Percentiles rank a stretch among this genome's conserved stretches.
Evolutionary conservation across 495 filamentous ascomycete genomes (phyloP).

Genomic region (Aspergillus diversus): DNA sequence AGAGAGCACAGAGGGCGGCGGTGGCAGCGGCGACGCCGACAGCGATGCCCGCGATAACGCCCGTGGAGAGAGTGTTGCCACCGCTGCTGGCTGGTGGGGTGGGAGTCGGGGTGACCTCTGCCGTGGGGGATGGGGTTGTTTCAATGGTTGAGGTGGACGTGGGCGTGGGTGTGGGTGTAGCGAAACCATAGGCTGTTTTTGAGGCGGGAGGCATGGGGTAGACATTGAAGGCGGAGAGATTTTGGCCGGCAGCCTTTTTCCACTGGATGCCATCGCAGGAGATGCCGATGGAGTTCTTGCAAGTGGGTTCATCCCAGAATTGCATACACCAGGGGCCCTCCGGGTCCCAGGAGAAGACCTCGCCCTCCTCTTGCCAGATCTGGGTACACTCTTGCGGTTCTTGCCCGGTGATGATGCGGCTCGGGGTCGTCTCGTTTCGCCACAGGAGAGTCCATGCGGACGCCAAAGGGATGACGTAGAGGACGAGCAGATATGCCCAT

Average conservation of each 20-base stretch:
- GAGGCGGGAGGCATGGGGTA: constrained; percentile 18
- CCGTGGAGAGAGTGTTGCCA: constrained; percentile 19
- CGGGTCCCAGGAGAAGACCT: constrained; percentile 22
- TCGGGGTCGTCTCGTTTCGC: constrained; percentile 19
- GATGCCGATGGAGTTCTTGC: constrained; percentile 14
- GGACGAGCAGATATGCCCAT: background rate
- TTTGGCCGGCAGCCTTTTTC: constrained; percentile 8
- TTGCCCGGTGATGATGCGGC: constrained; percentile 2
- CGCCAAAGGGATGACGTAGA: background rate
- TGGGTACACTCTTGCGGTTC: constrained; percentile 13
- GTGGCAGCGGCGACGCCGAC: constrained; percentile 41
- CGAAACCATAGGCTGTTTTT: constrained; percentile 5
- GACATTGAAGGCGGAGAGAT: constrained; percentile 22
- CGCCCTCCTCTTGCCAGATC: constrained; percentile 23
- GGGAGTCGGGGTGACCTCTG: constrained; percentile 1
- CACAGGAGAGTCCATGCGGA: constrained; percentile 23
- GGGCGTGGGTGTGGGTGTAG: constrained; percentile 10
- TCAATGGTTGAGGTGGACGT: constrained; percentile 2
- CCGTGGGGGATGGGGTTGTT: constrained; percentile 7
- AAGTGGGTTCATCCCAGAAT: constrained; percentile 16
- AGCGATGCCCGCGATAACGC: constrained; percentile 39
- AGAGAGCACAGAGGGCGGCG: constrained; percentile 41
- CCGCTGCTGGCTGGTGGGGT: background rate
- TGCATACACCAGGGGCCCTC: constrained; percentile 24
- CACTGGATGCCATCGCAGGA: constrained; percentile 14